Evolutionary conservation across 75 land plant genomes (phyloP).

Genomic region (Pinus tabuliformis): DNA sequence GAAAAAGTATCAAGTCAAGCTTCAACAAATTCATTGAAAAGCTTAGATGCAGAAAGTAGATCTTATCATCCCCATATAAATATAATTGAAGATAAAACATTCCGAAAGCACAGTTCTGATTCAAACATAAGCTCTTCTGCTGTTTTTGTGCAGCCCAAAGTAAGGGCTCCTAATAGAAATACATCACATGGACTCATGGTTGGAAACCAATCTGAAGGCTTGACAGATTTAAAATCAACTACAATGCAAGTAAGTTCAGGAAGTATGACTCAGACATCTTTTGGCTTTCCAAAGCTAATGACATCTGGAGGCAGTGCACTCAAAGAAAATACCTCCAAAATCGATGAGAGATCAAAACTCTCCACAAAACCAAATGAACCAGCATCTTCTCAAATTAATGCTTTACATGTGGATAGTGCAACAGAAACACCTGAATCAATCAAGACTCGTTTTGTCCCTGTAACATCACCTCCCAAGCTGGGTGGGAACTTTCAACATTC

Average conservation of each 20-base stretch:
- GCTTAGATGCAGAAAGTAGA: background rate
- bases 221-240: background rate
- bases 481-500: background rate
- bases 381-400: background rate
- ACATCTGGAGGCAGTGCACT: background rate
- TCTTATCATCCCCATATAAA: background rate
- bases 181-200: background rate
- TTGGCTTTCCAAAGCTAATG: background rate
- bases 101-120: constrained; percentile 9
- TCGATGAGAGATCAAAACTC: background rate
- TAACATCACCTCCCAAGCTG: background rate
- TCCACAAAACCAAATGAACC: background rate
- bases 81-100: background rate
- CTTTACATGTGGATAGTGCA: background rate
- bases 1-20: background rate
- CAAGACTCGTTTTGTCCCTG: background rate
- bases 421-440: background rate
- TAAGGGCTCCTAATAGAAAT: background rate
- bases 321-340: background rate
- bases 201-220: background rate
- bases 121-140: constrained; percentile 4
- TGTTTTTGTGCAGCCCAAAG: constrained; percentile 8
- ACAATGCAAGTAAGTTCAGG: background rate
- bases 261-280: background rate
- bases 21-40: background rate